These are phyloP conservation scores for Cryptosporidium andersoni DNA, from an alignment of 169 alveolate species.

Conservation along the genomic window DNA sequence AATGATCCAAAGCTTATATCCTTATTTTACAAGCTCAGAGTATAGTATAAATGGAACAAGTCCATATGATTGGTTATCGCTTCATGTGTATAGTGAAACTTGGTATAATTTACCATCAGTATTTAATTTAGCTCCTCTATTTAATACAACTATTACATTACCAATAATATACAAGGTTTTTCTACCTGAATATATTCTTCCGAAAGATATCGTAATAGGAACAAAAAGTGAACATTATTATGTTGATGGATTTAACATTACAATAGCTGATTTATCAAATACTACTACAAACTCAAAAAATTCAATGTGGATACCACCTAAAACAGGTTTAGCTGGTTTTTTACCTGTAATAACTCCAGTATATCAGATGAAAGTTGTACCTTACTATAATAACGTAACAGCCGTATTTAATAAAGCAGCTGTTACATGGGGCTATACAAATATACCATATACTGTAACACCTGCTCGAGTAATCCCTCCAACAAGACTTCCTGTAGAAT, in stretches of 20 bases:
- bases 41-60: conserved; percentile 22
- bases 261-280: conserved; percentile 20
- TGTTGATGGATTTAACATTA: conserved; percentile 43
- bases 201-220: conserved; percentile 25
- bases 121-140: conserved; percentile 6
- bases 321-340: conserved; percentile 51
- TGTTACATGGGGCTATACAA: conserved; percentile 67
- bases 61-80: conserved; percentile 35
- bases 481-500: conserved; percentile 32
- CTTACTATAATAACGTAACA: conserved; percentile 46
- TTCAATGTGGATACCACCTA: conserved; percentile 41
- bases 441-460: conserved; percentile 52
- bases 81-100: conserved; percentile 49
- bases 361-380: conserved; percentile 65
- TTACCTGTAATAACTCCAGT: conserved; percentile 48
- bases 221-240: conserved; percentile 40
- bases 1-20: conserved; percentile 13
- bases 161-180: conserved; percentile 49
- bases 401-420: conserved; percentile 49
- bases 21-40: conserved; percentile 15
- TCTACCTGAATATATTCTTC: conserved; percentile 56
- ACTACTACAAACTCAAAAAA: background rate
- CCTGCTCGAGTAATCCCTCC: conserved; percentile 62
- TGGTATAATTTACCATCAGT: conserved; percentile 49
- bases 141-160: conserved; percentile 16